Evolutionary conservation across 805 yeast genomes (phyloP).

Genomic region (Wickerhamiella spandovensis): DNA sequence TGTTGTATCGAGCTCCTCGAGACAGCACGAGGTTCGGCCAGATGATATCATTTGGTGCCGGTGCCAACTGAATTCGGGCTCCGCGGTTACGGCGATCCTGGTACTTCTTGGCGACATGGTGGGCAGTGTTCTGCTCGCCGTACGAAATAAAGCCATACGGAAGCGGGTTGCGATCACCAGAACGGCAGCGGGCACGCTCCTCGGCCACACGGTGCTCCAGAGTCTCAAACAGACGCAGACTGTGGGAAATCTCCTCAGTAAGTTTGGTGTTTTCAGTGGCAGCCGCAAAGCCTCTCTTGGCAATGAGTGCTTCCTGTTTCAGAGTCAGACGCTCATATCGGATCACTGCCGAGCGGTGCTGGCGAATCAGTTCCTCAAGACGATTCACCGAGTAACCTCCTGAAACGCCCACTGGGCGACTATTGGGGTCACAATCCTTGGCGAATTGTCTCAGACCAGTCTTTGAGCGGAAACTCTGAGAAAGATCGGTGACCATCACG

Average conservation of each 20-base stretch:
- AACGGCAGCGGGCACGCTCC: constrained; percentile 13
- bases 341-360: constrained; percentile 17
- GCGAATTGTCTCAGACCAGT: constrained; percentile 16
- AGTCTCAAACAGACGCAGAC: neutral
- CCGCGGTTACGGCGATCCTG: constrained; percentile 7
- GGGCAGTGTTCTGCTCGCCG: constrained; percentile 15
- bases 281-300: neutral
- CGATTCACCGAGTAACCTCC: constrained; percentile 21
- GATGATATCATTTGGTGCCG: constrained; percentile 25
- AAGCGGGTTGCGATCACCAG: constrained; percentile 7
- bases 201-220: neutral
- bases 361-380: constrained; percentile 17
- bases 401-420: constrained; percentile 8
- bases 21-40: constrained; percentile 25
- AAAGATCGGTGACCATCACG: constrained; percentile 22
- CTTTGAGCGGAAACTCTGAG: constrained; percentile 16
- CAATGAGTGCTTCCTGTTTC: neutral
- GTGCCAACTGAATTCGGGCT: constrained; percentile 20
- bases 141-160: constrained; percentile 27
- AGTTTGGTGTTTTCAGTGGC: constrained; percentile 6
- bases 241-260: constrained; percentile 14
- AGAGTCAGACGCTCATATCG: constrained; percentile 15
- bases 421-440: neutral
- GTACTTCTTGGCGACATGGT: constrained; percentile 14
- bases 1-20: constrained; percentile 19